phyloP scores from a whole-genome alignment of 768 basidiomycete species.

The Agaricus subrufescens region DNA sequence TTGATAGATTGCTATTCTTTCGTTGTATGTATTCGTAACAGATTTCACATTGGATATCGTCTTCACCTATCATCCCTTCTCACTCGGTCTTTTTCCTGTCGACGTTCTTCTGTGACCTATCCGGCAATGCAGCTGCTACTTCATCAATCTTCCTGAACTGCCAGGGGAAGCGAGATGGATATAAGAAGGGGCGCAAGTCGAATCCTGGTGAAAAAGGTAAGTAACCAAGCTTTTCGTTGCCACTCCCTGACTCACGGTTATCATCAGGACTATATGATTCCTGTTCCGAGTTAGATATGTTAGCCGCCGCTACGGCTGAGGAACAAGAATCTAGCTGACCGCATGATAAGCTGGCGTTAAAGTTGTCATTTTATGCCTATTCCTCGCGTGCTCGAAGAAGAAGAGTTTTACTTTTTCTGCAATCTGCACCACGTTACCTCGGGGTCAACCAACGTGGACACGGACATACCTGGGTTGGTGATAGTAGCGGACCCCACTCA shows the following conservation, averaged over 20 bases:
- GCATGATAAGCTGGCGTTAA: conserved; percentile 93
- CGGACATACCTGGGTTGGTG: conserved; percentile 65
- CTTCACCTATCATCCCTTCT: not conserved
- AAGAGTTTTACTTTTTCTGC: conserved; percentile 97
- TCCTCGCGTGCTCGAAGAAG: conserved; percentile 95
- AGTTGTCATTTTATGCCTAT: conserved; percentile 98
- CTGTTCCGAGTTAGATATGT: conserved; percentile 33
- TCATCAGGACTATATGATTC: conserved; percentile 97
- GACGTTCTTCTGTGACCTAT: conserved; percentile 43
- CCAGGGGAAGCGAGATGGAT: conserved; percentile 92
- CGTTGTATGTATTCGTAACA: conserved; percentile 10
- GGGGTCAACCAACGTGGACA: not conserved
- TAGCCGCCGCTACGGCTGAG: not conserved
- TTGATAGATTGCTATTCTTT: not conserved
- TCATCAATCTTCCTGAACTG: conserved; percentile 96
- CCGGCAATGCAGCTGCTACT: conserved; percentile 71
- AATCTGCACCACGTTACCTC: conserved; percentile 47
- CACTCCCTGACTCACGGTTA: conserved; percentile 59
- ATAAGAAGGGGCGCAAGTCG: conserved; percentile 94
- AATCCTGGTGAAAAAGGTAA: conserved; percentile 52
- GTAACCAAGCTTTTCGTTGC: conserved; percentile 10
- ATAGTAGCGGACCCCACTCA: conserved; percentile 86
- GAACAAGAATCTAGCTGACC: conserved; percentile 39
- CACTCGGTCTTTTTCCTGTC: conserved; percentile 45
- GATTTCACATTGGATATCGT: not conserved